Base-by-base conservation (phyloP, 2,329 filamentous ascomycete species). In the Hymenotorrendiella dingleyae region DNA sequence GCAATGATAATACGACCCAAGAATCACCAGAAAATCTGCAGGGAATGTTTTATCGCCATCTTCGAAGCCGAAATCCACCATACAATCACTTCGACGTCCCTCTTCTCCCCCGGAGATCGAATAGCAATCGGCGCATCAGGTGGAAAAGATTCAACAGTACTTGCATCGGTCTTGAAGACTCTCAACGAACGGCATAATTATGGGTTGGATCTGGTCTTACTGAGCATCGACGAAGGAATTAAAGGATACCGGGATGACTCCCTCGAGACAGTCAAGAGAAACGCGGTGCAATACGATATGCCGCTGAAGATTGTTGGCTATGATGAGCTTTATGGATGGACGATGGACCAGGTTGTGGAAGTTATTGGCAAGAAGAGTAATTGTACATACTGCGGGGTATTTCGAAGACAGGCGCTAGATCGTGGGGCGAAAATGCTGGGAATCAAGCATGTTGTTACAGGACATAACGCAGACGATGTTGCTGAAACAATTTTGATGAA, bases 401-500 rank as follows among this genome's bases (percentile, higher is more conserved):
- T 98, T 62, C 76, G 93, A 41, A 77, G 94, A 45, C 93, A 98
- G 67, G 93, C 93, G 2, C 73, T 98, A 24, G 93, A 98, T 63
- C 80, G 93, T 7, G 93, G 93, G 14, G 89, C 93, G 4, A 90
- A 88, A 56, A 82, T 85, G 64, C 68, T 98, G 43, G 83, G 80
- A 1, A 94, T 98, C 57, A 81, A 80, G 55, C 93, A 98, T 66
- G 90, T 98, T 4, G 88, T 98, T 14, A 98, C 93, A 0, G 93
- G 93, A 2, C 93, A 98, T 65, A 98, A 98, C 61, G 93, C 93
- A 1, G 93, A 98, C 54, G 93, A 98, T 62, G 84, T 97, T 22
- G 93, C 93, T 0, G 93, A 98, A 69, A 98, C 93, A 0, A 87
- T 98, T 14, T 74, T 98, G 55, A 98, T 98, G 93, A 98, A 98